Conservation (phyloP, 169 alveolate species). For the Cryptosporidium meleagridis region DNA sequence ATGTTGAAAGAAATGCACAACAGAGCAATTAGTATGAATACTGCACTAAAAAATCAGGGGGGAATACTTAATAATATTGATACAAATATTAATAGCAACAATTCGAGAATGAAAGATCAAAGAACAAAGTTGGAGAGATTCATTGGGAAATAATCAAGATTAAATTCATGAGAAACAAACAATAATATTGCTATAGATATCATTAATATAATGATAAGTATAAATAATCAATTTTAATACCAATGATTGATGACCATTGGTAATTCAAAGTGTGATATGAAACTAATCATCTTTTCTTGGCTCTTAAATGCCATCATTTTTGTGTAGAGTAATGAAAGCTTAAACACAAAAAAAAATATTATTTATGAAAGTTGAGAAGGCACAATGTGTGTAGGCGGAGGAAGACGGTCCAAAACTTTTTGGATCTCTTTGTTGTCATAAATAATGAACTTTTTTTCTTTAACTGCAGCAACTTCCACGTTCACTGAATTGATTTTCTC, state of each 20-base stretch:
- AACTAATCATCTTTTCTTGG: not conserved
- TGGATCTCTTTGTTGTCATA: conserved; percentile 14
- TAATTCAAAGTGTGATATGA: not conserved
- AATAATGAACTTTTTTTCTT: conserved; percentile 47
- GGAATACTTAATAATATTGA: conserved; percentile 23
- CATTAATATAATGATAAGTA: not conserved
- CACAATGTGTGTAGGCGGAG: conserved; percentile 70
- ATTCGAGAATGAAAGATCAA: conserved; percentile 55
- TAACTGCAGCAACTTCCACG: conserved; percentile 94
- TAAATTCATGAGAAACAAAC: not conserved
- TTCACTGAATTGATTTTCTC: conserved; percentile 93
- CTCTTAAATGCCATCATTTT: not conserved
- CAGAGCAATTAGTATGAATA: conserved; percentile 52
- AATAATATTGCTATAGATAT: not conserved
- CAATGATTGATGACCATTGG: not conserved
- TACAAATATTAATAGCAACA: conserved; percentile 18
- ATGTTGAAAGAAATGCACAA: conserved; percentile 57
- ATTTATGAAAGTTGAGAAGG: conserved; percentile 59
- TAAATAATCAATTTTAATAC: not conserved
- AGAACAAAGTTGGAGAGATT: conserved; percentile 30
- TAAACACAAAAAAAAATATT: not conserved
- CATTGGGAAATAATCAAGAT: conserved; percentile 9
- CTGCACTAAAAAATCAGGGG: conserved; percentile 39
- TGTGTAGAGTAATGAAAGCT: not conserved
- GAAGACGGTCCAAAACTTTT: conserved; percentile 42